Conservation (phyloP, 495 filamentous ascomycete genomes). For the Trichoderma orchidacearum region DNA sequence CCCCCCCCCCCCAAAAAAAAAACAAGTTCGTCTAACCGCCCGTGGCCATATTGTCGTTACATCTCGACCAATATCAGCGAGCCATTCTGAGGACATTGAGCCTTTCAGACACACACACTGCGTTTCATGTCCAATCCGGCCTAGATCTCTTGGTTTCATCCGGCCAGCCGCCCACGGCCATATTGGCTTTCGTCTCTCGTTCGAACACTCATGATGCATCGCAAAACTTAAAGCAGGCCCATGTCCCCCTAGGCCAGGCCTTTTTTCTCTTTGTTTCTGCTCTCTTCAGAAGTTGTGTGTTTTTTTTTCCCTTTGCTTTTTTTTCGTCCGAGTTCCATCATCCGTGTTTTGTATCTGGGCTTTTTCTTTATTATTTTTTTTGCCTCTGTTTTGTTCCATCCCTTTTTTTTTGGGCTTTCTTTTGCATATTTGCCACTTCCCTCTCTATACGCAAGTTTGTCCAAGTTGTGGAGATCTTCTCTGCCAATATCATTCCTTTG, state of each 20-base stretch:
- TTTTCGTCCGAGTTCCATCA: background rate
- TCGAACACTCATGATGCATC: background rate
- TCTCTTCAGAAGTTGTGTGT: background rate
- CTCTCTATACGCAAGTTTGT: background rate
- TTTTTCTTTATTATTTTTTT: background rate
- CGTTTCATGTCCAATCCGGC: constrained; percentile 1
- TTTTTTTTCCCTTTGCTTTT: background rate
- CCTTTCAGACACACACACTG: background rate
- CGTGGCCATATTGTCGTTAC: background rate
- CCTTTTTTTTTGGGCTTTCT: background rate
- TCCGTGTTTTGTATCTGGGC: background rate
- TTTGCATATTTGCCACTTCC: background rate
- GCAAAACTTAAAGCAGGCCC: constrained; percentile 1
- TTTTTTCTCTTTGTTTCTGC: background rate
- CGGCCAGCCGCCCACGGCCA: background rate
- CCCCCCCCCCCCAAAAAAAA: too few species aligned
- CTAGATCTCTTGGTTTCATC: constrained; percentile 1
- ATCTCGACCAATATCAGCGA: constrained; percentile 1
- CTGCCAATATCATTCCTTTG: background rate
- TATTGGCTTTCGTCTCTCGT: background rate
- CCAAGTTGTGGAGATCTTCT: background rate
- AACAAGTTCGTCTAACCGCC: background rate
- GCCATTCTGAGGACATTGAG: background rate
- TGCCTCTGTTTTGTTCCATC: background rate
- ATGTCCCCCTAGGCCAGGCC: background rate